Base-by-base conservation (phyloP, 1,284 basidiomycete genomes). In the Puccinia triticina region DNA sequence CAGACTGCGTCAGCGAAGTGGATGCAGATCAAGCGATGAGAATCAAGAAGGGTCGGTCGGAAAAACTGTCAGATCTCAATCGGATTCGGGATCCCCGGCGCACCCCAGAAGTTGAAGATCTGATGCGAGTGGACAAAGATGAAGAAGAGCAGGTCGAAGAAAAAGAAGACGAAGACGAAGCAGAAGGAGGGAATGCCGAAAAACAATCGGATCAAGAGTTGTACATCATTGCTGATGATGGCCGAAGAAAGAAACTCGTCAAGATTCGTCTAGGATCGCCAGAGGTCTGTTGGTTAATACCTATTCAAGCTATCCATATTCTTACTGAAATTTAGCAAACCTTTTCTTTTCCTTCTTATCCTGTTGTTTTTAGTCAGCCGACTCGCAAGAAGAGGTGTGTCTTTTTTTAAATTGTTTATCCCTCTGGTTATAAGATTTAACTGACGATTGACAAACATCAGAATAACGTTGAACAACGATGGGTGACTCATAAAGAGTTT, bases 401-500 rank as follows among this genome's bases (percentile, higher is more conserved):
- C 48, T 37, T 23, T 8, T 50, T 43, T 46, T 37, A 34, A 29
- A 61, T 18, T 34, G 14, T 26, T 4, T 21, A 50, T 50, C 18
- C 48, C 18, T 21, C 48, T 10, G 55, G n/a, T 26, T 59, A 59
- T n/a, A n/a, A 5, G 55, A 59, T 59, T 11, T 67, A 69, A 37
- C 43, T 43, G 21, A 69, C n/a, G 34, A 69, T 26, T n/a, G 18
- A 21, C 1, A 29, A 34, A 64, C 8, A 14, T 11, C 53, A 71
- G 67, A 69, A 40, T 61, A 53, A 64, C 23, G n/a, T 57, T 46
- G 77, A 79, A 57, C 77, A 69, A 55, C 66, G 77, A 67, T 79
- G 77, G 77, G 77, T 79, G 21, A 79, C 77, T 37, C 77, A 67
- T 26, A 48, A 55, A 21, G 77, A 79, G 55, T 79, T 79, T 67